Conservation (phyloP, 2,329 filamentous ascomycete genomes). For the Diaporthe vexans region DNA sequence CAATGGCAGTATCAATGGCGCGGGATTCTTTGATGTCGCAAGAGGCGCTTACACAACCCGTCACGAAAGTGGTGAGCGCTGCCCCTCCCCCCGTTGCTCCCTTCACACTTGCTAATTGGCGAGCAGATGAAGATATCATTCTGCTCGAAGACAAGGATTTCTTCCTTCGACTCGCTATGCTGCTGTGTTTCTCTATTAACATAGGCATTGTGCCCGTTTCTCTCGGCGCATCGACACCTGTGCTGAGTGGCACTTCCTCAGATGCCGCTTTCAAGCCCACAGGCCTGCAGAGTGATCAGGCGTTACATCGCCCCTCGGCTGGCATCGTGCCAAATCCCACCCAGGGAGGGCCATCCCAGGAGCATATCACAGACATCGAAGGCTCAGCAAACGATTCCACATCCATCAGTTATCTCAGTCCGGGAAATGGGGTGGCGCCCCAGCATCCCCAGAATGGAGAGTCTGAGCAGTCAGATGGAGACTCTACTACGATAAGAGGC, state of each 20-base stretch:
- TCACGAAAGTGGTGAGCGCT: not conserved
- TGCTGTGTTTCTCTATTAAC: not conserved
- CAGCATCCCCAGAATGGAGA: no score
- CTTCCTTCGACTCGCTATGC: not conserved
- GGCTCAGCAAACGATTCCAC: not conserved
- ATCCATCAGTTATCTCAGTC: no score
- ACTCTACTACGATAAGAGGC: no score
- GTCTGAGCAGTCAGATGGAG: no score
- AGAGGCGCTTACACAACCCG: not conserved
- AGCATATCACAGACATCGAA: not conserved
- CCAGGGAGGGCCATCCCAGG: not conserved
- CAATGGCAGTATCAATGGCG: not conserved
- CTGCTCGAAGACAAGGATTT: not conserved
- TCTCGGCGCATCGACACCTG: not conserved
- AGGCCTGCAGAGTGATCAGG: not conserved
- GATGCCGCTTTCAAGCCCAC: not conserved
- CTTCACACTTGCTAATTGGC: not conserved
- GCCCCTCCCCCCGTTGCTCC: not conserved
- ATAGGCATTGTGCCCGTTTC: not conserved
- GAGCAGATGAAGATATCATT: not conserved
- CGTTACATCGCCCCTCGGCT: not conserved
- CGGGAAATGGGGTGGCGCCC: no score
- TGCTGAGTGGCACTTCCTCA: not conserved
- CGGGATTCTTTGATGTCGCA: slow-evolving; percentile 7
- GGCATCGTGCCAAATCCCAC: not conserved